These are phyloP conservation scores for Wickerhamiella nectarea DNA, from an alignment of 805 yeast genomes.

Conservation along the genomic window DNA sequence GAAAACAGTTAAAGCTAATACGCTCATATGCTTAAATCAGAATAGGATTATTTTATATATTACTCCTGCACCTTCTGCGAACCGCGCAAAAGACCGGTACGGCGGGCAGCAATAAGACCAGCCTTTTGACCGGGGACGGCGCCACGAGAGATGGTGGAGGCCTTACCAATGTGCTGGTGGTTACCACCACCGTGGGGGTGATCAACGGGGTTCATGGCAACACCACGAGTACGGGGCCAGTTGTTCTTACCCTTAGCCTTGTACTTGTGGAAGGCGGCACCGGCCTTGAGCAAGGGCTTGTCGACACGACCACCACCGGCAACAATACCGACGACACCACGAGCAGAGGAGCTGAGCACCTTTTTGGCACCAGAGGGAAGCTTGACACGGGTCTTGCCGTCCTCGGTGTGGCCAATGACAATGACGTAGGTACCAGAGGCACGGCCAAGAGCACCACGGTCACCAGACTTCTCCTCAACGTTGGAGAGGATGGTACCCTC, in stretches of 20 bases:
- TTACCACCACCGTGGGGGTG: conserved; percentile 99
- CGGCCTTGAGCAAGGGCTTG: conserved; percentile 99
- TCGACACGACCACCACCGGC: conserved; percentile 99
- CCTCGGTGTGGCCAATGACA: conserved; percentile 98
- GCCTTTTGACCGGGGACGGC: conserved; percentile 99
- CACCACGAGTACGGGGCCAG: conserved; percentile 99
- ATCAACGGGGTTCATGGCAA: conserved; percentile 99
- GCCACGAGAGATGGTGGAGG: conserved; percentile 97
- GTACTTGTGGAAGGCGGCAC: conserved; percentile 99
- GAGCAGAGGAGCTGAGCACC: conserved; percentile 85
- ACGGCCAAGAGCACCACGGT: conserved; percentile 99
- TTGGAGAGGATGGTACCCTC: conserved; percentile 98
- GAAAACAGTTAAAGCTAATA: too few species aligned
- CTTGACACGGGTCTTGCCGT: conserved; percentile 97
- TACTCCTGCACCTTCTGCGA: conserved; percentile 84
- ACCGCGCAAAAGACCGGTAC: conserved; percentile 99
- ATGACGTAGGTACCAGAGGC: conserved; percentile 99
- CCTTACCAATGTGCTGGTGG: conserved; percentile 99
- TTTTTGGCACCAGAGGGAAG: conserved; percentile 99
- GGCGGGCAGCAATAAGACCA: conserved; percentile 99
- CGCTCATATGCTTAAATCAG: background rate
- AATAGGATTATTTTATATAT: conserved; percentile 15
- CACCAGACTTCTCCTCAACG: conserved; percentile 98
- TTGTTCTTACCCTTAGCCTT: conserved; percentile 94
- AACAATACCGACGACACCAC: conserved; percentile 99